Base-by-base conservation (phyloP, 2,329 filamentous ascomycete genomes). In the Catunica adiposa region DNA sequence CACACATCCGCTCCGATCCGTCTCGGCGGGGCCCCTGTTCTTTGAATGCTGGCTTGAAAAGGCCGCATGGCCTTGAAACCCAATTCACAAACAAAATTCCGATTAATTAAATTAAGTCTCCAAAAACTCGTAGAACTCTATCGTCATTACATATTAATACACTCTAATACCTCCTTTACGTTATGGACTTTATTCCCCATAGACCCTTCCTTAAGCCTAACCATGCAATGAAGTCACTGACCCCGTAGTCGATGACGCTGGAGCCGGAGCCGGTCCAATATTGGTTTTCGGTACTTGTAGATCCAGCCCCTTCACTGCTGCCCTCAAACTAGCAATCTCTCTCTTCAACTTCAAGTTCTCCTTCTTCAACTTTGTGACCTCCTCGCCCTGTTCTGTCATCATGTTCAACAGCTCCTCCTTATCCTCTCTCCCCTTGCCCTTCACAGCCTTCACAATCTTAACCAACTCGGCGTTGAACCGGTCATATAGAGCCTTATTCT, bases 401-500 rank as follows among this genome's bases (percentile, higher is more conserved):
- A 81, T 80, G 37, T 70, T 70, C 64, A 89, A 76, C 58, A 95
- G 69, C 62, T 90, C 86, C 62, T 89, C 85, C 62, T 86, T 85
- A 9, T 86, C 87, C 44, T 87, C 84, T 51, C 84, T 83, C 3
- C 80, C 79, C 61, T 83, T 83, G 59, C 78, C 78, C 66, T 80
- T 80, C 51, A 92, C 75, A 42, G 83, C 86, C 66, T 80, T 84
- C 46, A 89, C 75, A 59, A 96, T 86, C 71, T 85, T 88, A 62
- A 80, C 84, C 51, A 97, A 71, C 69, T 96, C 90, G n/a, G 81
- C 79, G 63, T 96, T 95, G 72, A 96, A 95, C 59, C 83, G 83
- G 61, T 90, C 85, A 67, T 96, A 96, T 56, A 97, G 73, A 29
- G 90, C 78, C 69, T 96, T 89, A 63, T 96, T 97, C 71, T 97